These are phyloP conservation scores for Aureobasidium melanogenum DNA, from an alignment of 2,329 filamentous ascomycete species.

Conservation along the genomic window DNA sequence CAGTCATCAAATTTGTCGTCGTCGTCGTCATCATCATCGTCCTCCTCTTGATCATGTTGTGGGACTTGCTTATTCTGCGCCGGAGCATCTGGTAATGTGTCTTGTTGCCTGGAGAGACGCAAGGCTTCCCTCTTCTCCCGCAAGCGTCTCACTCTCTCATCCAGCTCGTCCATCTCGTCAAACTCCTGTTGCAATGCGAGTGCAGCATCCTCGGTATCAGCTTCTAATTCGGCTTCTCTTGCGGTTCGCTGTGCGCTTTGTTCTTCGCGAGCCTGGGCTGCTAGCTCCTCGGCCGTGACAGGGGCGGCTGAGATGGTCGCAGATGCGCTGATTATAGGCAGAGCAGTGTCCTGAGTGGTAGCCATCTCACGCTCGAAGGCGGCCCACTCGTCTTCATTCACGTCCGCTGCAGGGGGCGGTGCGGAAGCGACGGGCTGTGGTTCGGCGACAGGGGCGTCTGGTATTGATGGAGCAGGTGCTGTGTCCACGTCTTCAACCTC, in stretches of 20 bases:
- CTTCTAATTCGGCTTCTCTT: constrained; percentile 38
- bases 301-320: constrained; percentile 39
- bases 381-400: constrained; percentile 77
- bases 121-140: constrained; percentile 38
- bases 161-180: constrained; percentile 41
- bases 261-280: constrained; percentile 37
- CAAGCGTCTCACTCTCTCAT: constrained; percentile 36
- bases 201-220: constrained; percentile 39
- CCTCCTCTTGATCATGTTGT: constrained; percentile 1
- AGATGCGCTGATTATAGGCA: constrained; percentile 18
- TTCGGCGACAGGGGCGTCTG: background rate
- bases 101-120: constrained; percentile 17
- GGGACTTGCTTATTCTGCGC: background rate
- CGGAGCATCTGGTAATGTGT: constrained; percentile 1
- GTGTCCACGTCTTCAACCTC: background rate
- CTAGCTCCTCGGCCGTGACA: constrained; percentile 38
- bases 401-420: background rate
- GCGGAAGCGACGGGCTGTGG: background rate
- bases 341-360: constrained; percentile 20
- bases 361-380: constrained; percentile 80
- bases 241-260: constrained; percentile 33
- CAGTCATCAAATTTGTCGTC: constrained; percentile 18
- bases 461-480: background rate
- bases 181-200: constrained; percentile 39
- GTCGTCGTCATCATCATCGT: constrained; percentile 18